Percentiles rank a stretch among this genome's conserved stretches.
Evolutionary conservation across 768 basidiomycete species (phyloP).

Genomic region (Auriculariales sp.): DNA sequence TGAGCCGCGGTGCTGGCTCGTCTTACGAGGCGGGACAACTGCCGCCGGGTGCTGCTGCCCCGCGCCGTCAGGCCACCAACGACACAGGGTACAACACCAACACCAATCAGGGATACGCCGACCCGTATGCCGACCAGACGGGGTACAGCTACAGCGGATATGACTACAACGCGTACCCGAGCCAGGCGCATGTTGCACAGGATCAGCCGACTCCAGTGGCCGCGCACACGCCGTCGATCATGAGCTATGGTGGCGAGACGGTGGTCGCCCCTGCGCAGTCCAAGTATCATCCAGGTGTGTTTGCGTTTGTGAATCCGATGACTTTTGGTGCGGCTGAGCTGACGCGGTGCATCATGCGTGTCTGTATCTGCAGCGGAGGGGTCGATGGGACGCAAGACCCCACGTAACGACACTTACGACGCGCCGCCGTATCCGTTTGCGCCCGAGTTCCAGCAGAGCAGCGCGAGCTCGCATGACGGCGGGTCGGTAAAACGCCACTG

Average conservation of each 20-base stretch:
- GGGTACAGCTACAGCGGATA: background rate
- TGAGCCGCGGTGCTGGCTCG: conserved; percentile 24
- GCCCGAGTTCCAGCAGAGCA: background rate
- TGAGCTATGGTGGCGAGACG: conserved; percentile 4
- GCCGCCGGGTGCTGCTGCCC: background rate
- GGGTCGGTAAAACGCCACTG: no score
- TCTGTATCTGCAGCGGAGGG: conserved; percentile 7
- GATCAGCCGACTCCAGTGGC: background rate
- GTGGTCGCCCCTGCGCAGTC: conserved; percentile 23
- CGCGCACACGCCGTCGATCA: background rate
- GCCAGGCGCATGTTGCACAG: background rate
- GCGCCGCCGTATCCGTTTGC: background rate
- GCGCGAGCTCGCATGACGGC: background rate
- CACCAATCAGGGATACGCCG: no score
- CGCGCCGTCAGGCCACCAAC: background rate
- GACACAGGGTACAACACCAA: no score
- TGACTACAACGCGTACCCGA: background rate
- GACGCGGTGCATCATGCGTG: background rate
- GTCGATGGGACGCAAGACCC: conserved; percentile 10
- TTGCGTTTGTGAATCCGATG: no score
- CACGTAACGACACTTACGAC: no score
- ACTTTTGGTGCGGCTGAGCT: no score
- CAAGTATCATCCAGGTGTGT: conserved; percentile 37
- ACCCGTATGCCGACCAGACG: background rate
- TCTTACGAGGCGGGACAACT: background rate